Evolutionary conservation across 2,329 filamentous ascomycete species (phyloP).

Genomic region (Hypoxylon sp.): DNA sequence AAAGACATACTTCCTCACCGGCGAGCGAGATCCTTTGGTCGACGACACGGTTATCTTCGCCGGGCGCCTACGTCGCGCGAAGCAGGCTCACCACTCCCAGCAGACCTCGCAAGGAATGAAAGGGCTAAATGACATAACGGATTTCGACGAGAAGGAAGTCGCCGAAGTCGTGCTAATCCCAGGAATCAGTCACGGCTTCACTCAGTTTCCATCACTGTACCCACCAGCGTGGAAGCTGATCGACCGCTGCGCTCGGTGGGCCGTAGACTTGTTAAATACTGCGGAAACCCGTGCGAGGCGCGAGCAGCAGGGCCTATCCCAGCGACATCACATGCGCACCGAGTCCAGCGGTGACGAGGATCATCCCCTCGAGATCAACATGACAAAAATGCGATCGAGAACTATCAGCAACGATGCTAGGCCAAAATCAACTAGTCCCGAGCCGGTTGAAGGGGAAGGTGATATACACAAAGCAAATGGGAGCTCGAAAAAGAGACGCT

Average conservation of each 20-base stretch:
- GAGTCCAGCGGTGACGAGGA: conserved; percentile 83
- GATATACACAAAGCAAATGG: conserved; percentile 34
- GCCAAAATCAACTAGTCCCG: conserved; percentile 32
- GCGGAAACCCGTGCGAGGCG: conserved; percentile 54
- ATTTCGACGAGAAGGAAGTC: conserved; percentile 76
- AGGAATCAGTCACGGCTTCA: conserved; percentile 90
- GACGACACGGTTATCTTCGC: conserved; percentile 98
- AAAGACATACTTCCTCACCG: conserved; percentile 92
- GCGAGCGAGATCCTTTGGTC: conserved; percentile 92
- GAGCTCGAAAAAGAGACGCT: conserved; percentile 37
- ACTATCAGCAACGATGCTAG: conserved; percentile 40
- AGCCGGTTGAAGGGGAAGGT: conserved; percentile 31
- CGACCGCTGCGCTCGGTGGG: conserved; percentile 80
- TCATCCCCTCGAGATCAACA: conserved; percentile 80
- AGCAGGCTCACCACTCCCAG: conserved; percentile 61
- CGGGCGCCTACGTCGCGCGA: conserved; percentile 84
- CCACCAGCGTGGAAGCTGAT: conserved; percentile 92
- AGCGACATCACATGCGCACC: conserved; percentile 58
- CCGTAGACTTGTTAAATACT: conserved; percentile 75
- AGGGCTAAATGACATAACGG: conserved; percentile 55
- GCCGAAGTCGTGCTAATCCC: conserved; percentile 87
- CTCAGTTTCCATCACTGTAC: conserved; percentile 89
- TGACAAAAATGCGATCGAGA: conserved; percentile 57
- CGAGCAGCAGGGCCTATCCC: conserved; percentile 28
- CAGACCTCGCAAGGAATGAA: conserved; percentile 63